Base-by-base conservation (phyloP, 78 protist genomes). In the Dictyostelium citrinum region DNA sequence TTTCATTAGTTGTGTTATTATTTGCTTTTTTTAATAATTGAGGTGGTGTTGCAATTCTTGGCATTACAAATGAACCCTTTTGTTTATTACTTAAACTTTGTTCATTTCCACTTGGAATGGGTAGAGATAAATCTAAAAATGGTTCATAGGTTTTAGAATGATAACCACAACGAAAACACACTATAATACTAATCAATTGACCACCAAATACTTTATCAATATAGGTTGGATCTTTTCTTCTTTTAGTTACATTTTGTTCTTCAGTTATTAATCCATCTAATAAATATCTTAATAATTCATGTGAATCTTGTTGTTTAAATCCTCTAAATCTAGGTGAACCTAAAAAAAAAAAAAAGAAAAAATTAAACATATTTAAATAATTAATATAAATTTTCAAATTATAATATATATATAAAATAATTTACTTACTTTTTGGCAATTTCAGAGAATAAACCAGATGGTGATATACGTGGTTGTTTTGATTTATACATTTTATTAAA, bases 311-410 rank as follows among this genome's bases (percentile, higher is more conserved):
- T 60, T 92, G 96, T 71, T 79, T 80, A 33, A 71, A 74, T 55
- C 96, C 96, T 51, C 91, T 46, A 39, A 92, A 92, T 58, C 96
- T 80, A 9, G 96, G 96, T 81, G 95, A 55, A n/a, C n/a, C 94
- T 90, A 27, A 1, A n/a, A n/a, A n/a, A n/a, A n/a, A n/a, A n/a
- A n/a, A n/a, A n/a, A n/a, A n/a, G n/a, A n/a, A n/a, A n/a, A n/a
- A n/a, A n/a, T n/a, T n/a, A n/a, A n/a, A n/a, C n/a, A n/a, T n/a
- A n/a, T n/a, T n/a, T n/a, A n/a, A n/a, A n/a, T n/a, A n/a, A n/a
- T n/a, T n/a, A n/a, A n/a, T n/a, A n/a, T n/a, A n/a, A n/a, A n/a
- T n/a, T n/a, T 31, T 11, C 9, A 46, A 3, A 2, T 22, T 61
- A 83, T 10, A 49, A 17, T 72, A 39, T 82, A 29, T 39, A 41